Evolutionary conservation across 805 yeast species (phyloP).

Genomic region (Candida endomychidarum): DNA sequence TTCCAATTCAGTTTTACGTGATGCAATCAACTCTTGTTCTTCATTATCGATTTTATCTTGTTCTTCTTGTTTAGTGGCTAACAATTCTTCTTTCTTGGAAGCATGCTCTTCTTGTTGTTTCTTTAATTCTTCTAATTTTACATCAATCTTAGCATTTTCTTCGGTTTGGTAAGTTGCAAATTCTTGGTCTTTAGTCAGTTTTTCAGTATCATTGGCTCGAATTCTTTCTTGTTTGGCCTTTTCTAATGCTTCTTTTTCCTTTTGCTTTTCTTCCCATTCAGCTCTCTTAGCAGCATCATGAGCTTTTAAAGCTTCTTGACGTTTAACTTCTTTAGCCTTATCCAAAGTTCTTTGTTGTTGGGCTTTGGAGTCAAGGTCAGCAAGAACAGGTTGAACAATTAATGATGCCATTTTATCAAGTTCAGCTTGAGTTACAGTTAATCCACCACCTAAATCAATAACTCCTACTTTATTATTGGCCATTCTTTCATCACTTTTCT

Average conservation of each 20-base stretch:
- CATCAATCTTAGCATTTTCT: conserved; percentile 31
- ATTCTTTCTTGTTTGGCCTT: conserved; percentile 36
- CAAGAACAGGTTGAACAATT: conserved; percentile 79
- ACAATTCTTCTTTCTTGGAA: conserved; percentile 39
- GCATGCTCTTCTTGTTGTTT: conserved; percentile 41
- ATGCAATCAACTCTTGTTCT: conserved; percentile 44
- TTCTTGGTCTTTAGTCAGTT: conserved; percentile 29
- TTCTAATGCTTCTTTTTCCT: conserved; percentile 37
- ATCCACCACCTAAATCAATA: conserved; percentile 85
- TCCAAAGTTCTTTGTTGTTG: conserved; percentile 59
- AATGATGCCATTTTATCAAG: conserved; percentile 76
- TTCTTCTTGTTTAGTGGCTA: conserved; percentile 47
- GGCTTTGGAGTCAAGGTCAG: conserved; percentile 70
- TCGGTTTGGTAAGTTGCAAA: conserved; percentile 28
- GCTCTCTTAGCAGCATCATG: conserved; percentile 34
- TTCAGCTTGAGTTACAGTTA: conserved; percentile 70
- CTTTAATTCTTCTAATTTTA: conserved; percentile 26
- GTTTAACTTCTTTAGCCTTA: conserved; percentile 31
- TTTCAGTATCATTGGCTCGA: conserved; percentile 30
- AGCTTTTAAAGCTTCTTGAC: conserved; percentile 31
- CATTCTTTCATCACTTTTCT: conserved; percentile 58
- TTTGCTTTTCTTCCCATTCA: conserved; percentile 26
- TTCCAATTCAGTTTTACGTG: conserved; percentile 46
- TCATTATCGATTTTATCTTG: conserved; percentile 44
- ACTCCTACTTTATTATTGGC: conserved; percentile 49